Base-by-base conservation (phyloP, 441 rosid genomes). In the Gossypium aridum region DNA sequence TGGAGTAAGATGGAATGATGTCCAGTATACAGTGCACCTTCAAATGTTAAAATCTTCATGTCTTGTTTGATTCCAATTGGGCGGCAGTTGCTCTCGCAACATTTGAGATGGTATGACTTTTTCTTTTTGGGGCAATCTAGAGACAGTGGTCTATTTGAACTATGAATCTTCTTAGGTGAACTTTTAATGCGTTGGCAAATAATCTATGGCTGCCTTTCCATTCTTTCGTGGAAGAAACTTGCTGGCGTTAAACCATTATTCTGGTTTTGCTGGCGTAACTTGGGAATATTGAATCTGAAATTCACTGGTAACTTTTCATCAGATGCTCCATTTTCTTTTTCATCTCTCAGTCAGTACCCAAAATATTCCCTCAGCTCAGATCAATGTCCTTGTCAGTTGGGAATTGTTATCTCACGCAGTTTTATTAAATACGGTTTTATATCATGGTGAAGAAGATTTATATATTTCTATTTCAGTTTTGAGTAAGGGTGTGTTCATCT, bases 1-100 rank as follows among this genome's bases (percentile, higher is more conserved):
- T 71, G 56, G 77, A 80, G 79, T 34, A 76, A 56, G 80, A 80
- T 59, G 86, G 80, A 82, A 79, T 73, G 75, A 79, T 79, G 79
- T 83, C 85, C 79, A 51, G 80, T 72, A 73, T 74, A 78, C 80
- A 70, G 64, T 75, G 77, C 75, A 80, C 79, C 78, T 64, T 80
- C 76, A 51, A 76, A 76, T 64, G 54, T 65, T 67, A 82, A 77
- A 31, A 13, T 78, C 9, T 55, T 55, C 69, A 37, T 70, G 16
- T 78, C 68, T 28, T 82, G 75, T 80, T 77, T 83, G 84, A 60
- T 83, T n/a, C 54, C 28, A 34, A 34, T 34, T 34, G 39, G 59
- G 62, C 74, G 79, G 82, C 76, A 72, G 83, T 77, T 87, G 85
- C 82, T 13, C 8, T 6, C 39, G 39, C 39, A 34, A 34, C 39